Evolutionary conservation across 2,329 filamentous ascomycete species (phyloP).

Genomic region (Penicillium concentricum): DNA sequence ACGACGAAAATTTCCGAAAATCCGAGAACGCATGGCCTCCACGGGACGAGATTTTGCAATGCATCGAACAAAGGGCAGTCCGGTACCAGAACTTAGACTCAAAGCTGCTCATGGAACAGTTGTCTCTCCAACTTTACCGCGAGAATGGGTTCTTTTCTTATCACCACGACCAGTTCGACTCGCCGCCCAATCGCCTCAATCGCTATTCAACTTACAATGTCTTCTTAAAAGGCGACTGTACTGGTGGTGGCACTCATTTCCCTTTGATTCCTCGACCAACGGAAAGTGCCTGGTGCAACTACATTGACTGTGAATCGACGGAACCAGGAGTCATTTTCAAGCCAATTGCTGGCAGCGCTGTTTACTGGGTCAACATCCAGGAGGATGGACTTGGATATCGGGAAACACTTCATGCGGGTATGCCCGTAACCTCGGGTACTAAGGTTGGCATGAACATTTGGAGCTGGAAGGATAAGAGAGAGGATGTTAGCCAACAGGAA

Average conservation of each 20-base stretch:
- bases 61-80: background rate
- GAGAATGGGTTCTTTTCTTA: background rate
- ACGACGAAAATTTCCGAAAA: background rate
- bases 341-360: no score
- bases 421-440: no score
- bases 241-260: background rate
- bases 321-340: no score
- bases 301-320: no score
- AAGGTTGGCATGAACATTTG: no score
- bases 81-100: background rate
- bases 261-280: background rate
- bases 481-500: no score
- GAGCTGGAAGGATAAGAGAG: no score
- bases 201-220: background rate
- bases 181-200: background rate
- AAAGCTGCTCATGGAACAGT: background rate
- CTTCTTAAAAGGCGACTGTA: background rate
- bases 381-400: no score
- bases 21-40: background rate
- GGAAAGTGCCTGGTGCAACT: background rate
- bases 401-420: no score
- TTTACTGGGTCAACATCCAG: no score
- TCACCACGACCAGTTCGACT: background rate
- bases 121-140: background rate
- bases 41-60: background rate